phyloP scores from a whole-genome alignment of 192 early-diverging fungal species.

The Phlyctochytrium planicorne region DNA sequence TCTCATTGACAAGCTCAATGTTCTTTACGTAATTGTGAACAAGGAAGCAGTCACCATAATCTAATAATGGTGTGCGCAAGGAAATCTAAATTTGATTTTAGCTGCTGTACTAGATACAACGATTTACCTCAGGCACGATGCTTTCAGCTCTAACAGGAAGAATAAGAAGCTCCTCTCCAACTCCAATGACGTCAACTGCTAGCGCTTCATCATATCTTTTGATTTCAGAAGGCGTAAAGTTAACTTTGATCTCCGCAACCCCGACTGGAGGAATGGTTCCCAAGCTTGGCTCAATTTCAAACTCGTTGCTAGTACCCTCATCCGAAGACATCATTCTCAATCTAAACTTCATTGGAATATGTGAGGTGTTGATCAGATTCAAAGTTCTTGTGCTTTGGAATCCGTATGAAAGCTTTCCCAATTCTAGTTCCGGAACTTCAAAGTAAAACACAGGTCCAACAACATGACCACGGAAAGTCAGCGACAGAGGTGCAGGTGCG shows the following conservation, averaged over 20 bases:
- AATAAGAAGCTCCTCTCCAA: conserved; percentile 41
- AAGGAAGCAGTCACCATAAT: conserved; percentile 55
- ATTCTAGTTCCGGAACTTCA: conserved; percentile 37
- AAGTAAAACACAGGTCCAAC: conserved; percentile 62
- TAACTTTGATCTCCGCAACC: conserved; percentile 26
- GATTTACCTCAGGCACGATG: conserved; percentile 51
- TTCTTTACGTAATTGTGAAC: conserved; percentile 37
- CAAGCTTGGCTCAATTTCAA: conserved; percentile 29
- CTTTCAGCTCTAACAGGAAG: conserved; percentile 47
- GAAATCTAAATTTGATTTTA: conserved; percentile 31
- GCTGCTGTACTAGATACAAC: not conserved
- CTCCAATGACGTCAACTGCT: conserved; percentile 44
- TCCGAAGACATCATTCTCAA: conserved; percentile 23
- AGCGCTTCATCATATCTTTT: conserved; percentile 35
- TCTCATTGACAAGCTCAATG: conserved; percentile 47
- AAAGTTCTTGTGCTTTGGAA: conserved; percentile 36
- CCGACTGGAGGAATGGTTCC: conserved; percentile 37
- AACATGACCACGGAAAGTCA: conserved; percentile 47
- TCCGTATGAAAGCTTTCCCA: conserved; percentile 46
- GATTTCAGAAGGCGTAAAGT: conserved; percentile 42
- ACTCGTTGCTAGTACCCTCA: conserved; percentile 26
- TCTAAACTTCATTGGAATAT: conserved; percentile 50
- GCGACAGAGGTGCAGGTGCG: conserved; percentile 32
- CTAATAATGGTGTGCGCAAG: conserved; percentile 32
- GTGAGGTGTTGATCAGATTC: conserved; percentile 49